Evolutionary conservation across 148 eudicot species (phyloP).

Genomic region (Rhododendron williamsianum): DNA sequence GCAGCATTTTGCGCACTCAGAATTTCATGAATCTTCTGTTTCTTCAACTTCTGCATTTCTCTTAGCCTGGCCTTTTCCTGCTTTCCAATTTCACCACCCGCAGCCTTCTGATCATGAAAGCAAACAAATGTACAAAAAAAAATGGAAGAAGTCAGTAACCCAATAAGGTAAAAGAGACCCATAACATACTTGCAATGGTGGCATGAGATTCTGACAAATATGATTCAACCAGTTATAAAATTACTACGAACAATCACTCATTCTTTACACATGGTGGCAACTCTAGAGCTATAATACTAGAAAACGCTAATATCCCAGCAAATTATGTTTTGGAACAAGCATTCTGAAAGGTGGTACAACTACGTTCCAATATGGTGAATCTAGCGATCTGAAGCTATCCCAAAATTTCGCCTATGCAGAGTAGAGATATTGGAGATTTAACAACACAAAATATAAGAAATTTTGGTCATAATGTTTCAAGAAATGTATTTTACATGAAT

Average conservation of each 20-base stretch:
- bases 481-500: neutral
- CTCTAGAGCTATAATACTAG: neutral
- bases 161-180: neutral
- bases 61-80: conserved; percentile 72
- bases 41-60: conserved; percentile 82
- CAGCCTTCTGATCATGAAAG: conserved; percentile 49
- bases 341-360: neutral
- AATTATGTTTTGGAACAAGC: neutral
- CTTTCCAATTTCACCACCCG: conserved; percentile 47
- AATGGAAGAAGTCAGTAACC: neutral
- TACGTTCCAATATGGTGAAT: neutral
- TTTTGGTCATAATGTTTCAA: neutral
- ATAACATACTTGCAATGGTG: neutral
- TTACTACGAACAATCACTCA: neutral
- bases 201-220: neutral
- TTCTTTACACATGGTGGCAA: neutral
- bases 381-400: neutral
- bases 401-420: neutral
- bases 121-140: neutral
- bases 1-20: conserved; percentile 78
- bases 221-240: neutral
- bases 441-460: no score
- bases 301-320: no score
- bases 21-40: conserved; percentile 83
- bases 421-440: neutral